A percentile compares a stretch with the other conserved stretches of the same genome.
These are phyloP conservation scores for Wickerhamomyces alni DNA, from an alignment of 805 yeast species.

Conservation along the genomic window DNA sequence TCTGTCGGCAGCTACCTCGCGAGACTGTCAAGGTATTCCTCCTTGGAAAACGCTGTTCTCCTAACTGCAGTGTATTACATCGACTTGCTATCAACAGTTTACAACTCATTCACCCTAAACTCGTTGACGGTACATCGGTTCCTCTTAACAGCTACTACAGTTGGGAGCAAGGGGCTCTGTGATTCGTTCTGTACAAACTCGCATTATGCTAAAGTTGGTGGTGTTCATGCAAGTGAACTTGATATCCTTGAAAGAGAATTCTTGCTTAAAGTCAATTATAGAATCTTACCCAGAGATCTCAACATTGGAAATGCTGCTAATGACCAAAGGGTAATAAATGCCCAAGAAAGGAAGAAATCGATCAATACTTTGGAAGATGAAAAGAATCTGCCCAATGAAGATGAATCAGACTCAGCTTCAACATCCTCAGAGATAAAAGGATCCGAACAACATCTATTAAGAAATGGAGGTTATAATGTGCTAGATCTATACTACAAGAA, in stretches of 20 bases:
- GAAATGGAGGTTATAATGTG: conserved; percentile 33
- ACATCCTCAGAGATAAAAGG: conserved; percentile 7
- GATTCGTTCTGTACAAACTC: conserved; percentile 91
- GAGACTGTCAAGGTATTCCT: conserved; percentile 77
- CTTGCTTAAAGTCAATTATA: conserved; percentile 70
- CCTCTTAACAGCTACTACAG: conserved; percentile 81
- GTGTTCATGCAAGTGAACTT: conserved; percentile 75
- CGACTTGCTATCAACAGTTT: conserved; percentile 74
- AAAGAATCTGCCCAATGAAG: neutral
- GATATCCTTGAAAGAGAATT: conserved; percentile 88
- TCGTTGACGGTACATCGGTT: conserved; percentile 93
- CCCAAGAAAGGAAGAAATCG: conserved; percentile 14
- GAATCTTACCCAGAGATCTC: conserved; percentile 53
- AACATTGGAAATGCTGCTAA: conserved; percentile 33
- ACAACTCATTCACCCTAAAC: conserved; percentile 75
- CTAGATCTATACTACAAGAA: conserved; percentile 42
- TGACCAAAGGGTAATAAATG: conserved; percentile 15
- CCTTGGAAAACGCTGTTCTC: conserved; percentile 77
- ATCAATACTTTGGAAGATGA: conserved; percentile 12
- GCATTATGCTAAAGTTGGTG: conserved; percentile 95
- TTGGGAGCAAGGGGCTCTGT: conserved; percentile 86
- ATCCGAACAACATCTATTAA: conserved; percentile 7
- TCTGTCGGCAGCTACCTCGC: conserved; percentile 72
- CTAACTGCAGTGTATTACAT: conserved; percentile 84
- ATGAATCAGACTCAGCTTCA: conserved; percentile 2